Evolutionary conservation across 495 filamentous ascomycete genomes (phyloP).

Genomic region (Apodospora peruviana): DNA sequence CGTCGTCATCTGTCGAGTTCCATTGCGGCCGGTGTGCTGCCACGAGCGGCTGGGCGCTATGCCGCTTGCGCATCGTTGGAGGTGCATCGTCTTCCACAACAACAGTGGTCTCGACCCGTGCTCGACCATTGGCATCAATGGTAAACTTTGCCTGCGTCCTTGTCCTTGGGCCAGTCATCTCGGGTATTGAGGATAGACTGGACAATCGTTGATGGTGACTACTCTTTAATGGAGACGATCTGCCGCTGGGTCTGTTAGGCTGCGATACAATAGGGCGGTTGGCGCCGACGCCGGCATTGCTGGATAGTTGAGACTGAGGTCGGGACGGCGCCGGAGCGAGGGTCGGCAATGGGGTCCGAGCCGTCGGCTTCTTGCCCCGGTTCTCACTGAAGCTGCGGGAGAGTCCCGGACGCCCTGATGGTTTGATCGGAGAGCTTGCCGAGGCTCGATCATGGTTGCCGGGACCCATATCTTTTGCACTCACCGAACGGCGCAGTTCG

Average conservation of each 20-base stretch:
- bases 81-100: constrained; percentile 40
- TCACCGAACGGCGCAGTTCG: constrained; percentile 37
- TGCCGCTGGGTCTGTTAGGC: constrained; percentile 33
- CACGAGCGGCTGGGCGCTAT: constrained; percentile 17
- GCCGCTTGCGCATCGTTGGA: constrained; percentile 21
- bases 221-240: constrained; percentile 44
- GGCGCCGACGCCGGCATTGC: constrained; percentile 14
- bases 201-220: constrained; percentile 35
- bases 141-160: constrained; percentile 59
- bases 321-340: constrained; percentile 31
- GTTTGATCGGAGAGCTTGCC: constrained; percentile 50
- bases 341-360: constrained; percentile 27
- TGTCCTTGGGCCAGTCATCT: constrained; percentile 35
- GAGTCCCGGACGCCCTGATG: constrained; percentile 46
- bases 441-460: constrained; percentile 37
- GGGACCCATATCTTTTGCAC: constrained; percentile 30
- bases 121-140: constrained; percentile 66
- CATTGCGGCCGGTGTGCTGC: constrained; percentile 20
- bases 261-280: constrained; percentile 31
- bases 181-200: constrained; percentile 48
- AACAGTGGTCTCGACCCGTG: constrained; percentile 63
- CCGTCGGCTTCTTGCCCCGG: constrained; percentile 29
- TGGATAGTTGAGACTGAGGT: constrained; percentile 17
- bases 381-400: constrained; percentile 58
- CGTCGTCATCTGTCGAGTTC: constrained; percentile 40